Base-by-base conservation (phyloP, 2,329 filamentous ascomycete species). In the Thielaviopsis punctulata region DNA sequence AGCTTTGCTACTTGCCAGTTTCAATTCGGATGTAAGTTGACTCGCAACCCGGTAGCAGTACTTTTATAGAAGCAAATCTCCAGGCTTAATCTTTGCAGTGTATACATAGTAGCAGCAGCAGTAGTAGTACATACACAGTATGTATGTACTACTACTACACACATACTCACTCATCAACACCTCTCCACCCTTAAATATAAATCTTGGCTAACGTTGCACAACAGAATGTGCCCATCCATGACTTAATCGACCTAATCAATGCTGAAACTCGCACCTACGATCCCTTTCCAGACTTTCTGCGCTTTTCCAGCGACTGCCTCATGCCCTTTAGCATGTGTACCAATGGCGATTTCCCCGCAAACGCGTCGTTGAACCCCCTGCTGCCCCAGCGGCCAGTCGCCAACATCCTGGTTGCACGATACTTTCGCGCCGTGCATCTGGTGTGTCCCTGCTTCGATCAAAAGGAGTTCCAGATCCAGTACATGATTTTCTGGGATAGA, bases 11-110 rank as follows among this genome's bases (percentile, higher is more conserved):
- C 71, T 83, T 45, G 83, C 84, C 2, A 78, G 79, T 58, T 73
- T 88, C 53, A 73, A 76, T 3, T 79, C 86, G 63, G 83, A 87
- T 69, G 77, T 84, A 68, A 57, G 68, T 53, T n/a, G n/a, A n/a
- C n/a, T n/a, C n/a, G n/a, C n/a, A n/a, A n/a, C n/a, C n/a, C n/a
- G n/a, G n/a, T n/a, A n/a, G n/a, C n/a, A n/a, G n/a, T n/a, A n/a
- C n/a, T n/a, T n/a, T n/a, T n/a, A n/a, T n/a, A n/a, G n/a, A n/a
- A n/a, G n/a, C n/a, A n/a, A n/a, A n/a, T n/a, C n/a, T n/a, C n/a
- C n/a, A n/a, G n/a, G n/a, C n/a, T n/a, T n/a, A n/a, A n/a, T n/a
- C n/a, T 41, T 19, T n/a, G 41, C 23, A 18, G 24, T 24, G 23
- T 41, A n/a, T 9, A n/a, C 10, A n/a, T 21, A 44, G 15, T 21